Evolutionary conservation across 208 protist genomes (phyloP), one percentile per base, ranked within the genome.

Genomic region (Trypanosoma scelopori): DNA sequence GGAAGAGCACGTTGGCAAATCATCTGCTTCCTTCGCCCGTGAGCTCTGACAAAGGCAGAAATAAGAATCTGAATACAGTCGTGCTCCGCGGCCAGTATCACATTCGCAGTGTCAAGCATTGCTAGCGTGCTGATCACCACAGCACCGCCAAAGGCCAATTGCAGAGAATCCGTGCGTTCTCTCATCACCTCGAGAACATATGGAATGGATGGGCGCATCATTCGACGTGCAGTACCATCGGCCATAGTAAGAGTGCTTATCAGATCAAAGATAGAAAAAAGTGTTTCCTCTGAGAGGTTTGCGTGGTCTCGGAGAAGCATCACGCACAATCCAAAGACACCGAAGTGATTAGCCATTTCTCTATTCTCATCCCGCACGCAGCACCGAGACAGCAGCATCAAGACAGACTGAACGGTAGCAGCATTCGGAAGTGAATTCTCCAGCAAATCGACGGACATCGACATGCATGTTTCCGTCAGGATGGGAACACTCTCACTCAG

Each of bases 221-320:
- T 62, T 35, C 55, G 49, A 27, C 84, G 77, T 39, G 76, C 78
- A 20, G 51, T 46, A 12, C 72, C 80, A 62, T 80, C 79, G 53
- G 51, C 76, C 30, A 84, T 79, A 27, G 79, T 56, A 42, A 95
- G 60, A 13, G 89, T 95, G 62, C 80, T 84, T 32, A 87, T 76
- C 5, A 93, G 56, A 55, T 92, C 89, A 55, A 91, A 89, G 16
- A 87, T 61, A 69, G 74, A 75, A 66, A 81, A 88, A 43, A 95
- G 67, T 27, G 79, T 89, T 30, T 81, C 77, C 4, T 61, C 43
- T 11, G 76, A 64, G 18, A 95, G 62, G 27, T 63, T 48, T 6
- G 46, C 55, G 59, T 81, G 68, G 15, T 74, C 61, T 47, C 82
- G 84, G 39, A 95, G 66, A 45, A 95, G 43, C 9, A 90, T 22